Evolutionary conservation across 352 stramenopile genomes (phyloP).

Genomic region (Globisporangium echinulatum): DNA sequence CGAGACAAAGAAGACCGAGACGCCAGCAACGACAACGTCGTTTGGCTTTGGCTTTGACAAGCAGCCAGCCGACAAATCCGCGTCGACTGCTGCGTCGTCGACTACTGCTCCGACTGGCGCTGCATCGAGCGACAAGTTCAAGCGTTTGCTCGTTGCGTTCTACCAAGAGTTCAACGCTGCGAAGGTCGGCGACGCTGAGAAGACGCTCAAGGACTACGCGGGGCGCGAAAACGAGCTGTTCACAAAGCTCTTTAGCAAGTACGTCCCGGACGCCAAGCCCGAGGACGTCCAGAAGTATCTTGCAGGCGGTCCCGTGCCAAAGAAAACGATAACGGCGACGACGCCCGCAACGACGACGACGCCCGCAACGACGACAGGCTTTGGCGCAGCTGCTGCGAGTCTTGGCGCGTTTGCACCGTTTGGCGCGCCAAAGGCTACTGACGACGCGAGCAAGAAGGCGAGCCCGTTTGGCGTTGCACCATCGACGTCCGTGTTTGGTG

Average conservation of each 20-base stretch:
- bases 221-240: slow-evolving; percentile 62
- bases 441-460: slow-evolving; percentile 7
- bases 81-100: background rate
- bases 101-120: slow-evolving; percentile 1
- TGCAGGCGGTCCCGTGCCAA: slow-evolving; percentile 36
- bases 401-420: slow-evolving; percentile 14
- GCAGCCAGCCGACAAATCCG: slow-evolving; percentile 2
- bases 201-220: slow-evolving; percentile 42
- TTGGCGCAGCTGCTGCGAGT: slow-evolving; percentile 14
- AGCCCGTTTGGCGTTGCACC: slow-evolving; percentile 24
- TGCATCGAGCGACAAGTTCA: slow-evolving; percentile 25
- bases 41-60: slow-evolving; percentile 22
- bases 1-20: slow-evolving; percentile 2
- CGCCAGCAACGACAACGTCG: slow-evolving; percentile 3
- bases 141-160: slow-evolving; percentile 45
- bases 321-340: slow-evolving; percentile 21
- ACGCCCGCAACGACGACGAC: background rate
- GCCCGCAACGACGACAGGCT: background rate
- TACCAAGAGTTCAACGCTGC: slow-evolving; percentile 57
- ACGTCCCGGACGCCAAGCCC: slow-evolving; percentile 41
- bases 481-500: slow-evolving; percentile 4
- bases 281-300: slow-evolving; percentile 64
- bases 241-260: slow-evolving; percentile 49
- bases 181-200: slow-evolving; percentile 41
- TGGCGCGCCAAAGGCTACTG: slow-evolving; percentile 6